Evolutionary conservation across 805 yeast species (phyloP), one percentile per base, ranked within the genome.

Genomic region (Cyberlindnera xishuangbannaensis): DNA sequence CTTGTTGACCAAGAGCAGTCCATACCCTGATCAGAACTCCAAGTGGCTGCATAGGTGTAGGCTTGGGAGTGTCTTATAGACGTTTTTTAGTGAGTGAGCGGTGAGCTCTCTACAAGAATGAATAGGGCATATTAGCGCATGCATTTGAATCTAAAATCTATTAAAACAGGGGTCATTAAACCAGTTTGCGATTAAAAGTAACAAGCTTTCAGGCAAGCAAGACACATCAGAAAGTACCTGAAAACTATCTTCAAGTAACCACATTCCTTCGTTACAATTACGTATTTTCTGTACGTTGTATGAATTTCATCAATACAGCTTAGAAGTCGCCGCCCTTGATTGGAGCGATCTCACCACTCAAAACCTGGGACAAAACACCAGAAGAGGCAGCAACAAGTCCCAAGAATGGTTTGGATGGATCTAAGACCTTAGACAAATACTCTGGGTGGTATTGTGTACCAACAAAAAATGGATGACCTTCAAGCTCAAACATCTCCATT

Each of bases 401-500:
- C 57, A 92, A 72, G 67, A 92, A 85, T 35, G 99, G 99, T 59
- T 83, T 76, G 18, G 97, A 88, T 34, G 99, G 98, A 51, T 87
- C 95, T 56, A 92, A 73, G 18, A 94, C 98, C 64, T 94, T 87
- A 31, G 97, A 87, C 47, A 88, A 71, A 61, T 92, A 92, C 67
- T 92, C 99, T 21, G 99, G 99, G 59, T 92, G 99, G 66, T 88
- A 92, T 69, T 92, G 99, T 21, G 97, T 83, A 44, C 90, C 99
- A 50, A 86, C 94, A 53, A 64, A 88, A 66, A 80, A 92, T 53
- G 92, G 92, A 62, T 88, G 97, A 56, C 74, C 77, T 42, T 78
- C 74, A 50, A 87, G 67, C 63, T 92, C 98, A 34, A 85, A 69
- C 33, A 86, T 79, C 65, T 92, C 97, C 95, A 94, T 92, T 69